phyloP scores from a whole-genome alignment of 2,329 filamentous ascomycete species.

The Calonectria leucothoes region DNA sequence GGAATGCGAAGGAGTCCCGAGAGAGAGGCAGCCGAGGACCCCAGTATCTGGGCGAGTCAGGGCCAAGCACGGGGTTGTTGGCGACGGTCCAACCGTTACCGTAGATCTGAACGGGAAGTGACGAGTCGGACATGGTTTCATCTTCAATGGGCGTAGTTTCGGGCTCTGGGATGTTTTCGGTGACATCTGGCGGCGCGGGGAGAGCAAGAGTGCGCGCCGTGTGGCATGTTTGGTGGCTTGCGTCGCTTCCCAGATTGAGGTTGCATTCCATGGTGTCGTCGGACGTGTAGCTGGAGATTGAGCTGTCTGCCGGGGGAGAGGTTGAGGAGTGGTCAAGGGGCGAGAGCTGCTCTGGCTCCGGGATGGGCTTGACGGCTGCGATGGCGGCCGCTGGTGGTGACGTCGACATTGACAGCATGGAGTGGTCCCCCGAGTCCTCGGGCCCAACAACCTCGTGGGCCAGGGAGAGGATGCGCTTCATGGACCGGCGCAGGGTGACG shows the following conservation, averaged over 20 bases:
- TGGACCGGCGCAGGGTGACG: conserved; percentile 30
- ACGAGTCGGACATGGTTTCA: background rate
- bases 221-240: conserved; percentile 1
- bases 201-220: conserved; percentile 6
- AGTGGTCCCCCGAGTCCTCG: conserved; percentile 20
- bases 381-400: background rate
- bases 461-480: conserved; percentile 36
- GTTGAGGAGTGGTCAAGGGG: background rate
- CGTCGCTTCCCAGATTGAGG: background rate
- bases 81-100: conserved; percentile 39
- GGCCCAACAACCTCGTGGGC: conserved; percentile 42
- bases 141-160: conserved; percentile 12
- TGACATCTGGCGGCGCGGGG: conserved; percentile 8
- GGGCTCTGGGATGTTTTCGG: conserved; percentile 6
- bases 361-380: background rate
- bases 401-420: background rate
- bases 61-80: conserved; percentile 20
- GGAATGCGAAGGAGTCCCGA: conserved; percentile 35
- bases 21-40: conserved; percentile 20
- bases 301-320: conserved; percentile 8
- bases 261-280: conserved; percentile 18
- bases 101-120: conserved; percentile 35
- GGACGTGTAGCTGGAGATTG: conserved; percentile 13
- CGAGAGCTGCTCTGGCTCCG: background rate
- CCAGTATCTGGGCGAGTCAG: conserved; percentile 6